Base-by-base conservation (phyloP, 495 filamentous ascomycete species). In the Melanomma pulvis-pyrius region DNA sequence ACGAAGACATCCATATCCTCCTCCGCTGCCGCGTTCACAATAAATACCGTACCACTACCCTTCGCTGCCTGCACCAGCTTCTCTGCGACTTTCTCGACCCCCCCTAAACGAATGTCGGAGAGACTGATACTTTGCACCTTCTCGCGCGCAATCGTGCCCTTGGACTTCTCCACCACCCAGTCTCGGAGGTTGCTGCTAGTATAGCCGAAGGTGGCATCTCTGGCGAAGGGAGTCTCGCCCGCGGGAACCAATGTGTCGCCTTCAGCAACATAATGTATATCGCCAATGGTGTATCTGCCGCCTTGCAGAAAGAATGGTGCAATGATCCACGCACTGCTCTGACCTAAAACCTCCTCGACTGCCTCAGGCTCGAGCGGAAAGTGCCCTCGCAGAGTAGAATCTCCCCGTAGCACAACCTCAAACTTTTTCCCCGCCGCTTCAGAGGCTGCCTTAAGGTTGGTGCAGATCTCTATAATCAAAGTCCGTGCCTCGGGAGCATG, bases 251-350 rank as follows among this genome's bases (percentile, higher is more conserved):
- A 66, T 2, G 59, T 52, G 15, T 75, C 79, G 0, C 76, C 77
- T 61, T 85, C 82, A 1, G 74, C 74, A 21, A 85, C 82, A 65
- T 85, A 85, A 51, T 85, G 82, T 19, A 85, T 78, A 67, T 84
- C 80, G 34, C 82, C 56, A 30, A 84, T 82, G 0, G 82, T 85
- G 34, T 76, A 80, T 8, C 82, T 63, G 0, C 82, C 81, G 13
- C 82, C 82, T 65, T 84, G 82, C 58, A 78, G 80, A 67, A 85
- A 84, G 68, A 85, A 85, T 2, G 82, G 82, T 0, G 81, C 81
- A 0, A 85, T 74, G 8, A 84, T 73, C 70, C 79, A 77, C 0
- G 74, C 81, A 68, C 82, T 79, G 0, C 74, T 68, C 8, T 75
- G 56, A 7, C 81, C 81, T 12, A 83, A 78, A 22, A 80, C 78